These are phyloP conservation scores for Kwoniella bestiolae DNA, from an alignment of 768 basidiomycete species.

Conservation along the genomic window DNA sequence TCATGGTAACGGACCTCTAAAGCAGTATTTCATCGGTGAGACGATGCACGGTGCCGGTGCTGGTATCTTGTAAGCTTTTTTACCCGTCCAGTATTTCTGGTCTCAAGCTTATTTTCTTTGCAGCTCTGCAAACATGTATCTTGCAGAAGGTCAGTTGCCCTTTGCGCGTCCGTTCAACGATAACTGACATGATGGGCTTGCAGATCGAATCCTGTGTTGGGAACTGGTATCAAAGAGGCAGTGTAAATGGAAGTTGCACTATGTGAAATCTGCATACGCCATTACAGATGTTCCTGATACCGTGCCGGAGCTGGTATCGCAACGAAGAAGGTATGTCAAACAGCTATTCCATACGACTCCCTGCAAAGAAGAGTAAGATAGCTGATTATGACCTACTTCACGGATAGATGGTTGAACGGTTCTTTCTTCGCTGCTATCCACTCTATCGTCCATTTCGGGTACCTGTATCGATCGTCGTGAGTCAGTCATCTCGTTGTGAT, in stretches of 20 bases:
- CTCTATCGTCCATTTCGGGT: slow-evolving; percentile 88
- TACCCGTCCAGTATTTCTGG: no score
- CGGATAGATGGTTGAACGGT: slow-evolving; percentile 85
- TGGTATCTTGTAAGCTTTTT: slow-evolving; percentile 54
- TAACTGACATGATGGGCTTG: slow-evolving; percentile 2
- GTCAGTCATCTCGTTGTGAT: slow-evolving; percentile 8
- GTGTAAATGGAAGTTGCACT: slow-evolving; percentile 89
- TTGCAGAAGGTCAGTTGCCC: slow-evolving; percentile 71
- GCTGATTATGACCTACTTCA: slow-evolving; percentile 63
- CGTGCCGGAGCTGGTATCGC: slow-evolving; percentile 89
- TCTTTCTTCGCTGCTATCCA: slow-evolving; percentile 98
- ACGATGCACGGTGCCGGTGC: slow-evolving; percentile 67
- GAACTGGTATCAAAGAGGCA: slow-evolving; percentile 94
- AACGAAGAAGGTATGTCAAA: slow-evolving; percentile 66
- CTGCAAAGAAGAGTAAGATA: slow-evolving; percentile 64
- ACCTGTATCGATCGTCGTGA: slow-evolving; percentile 83
- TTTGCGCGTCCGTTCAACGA: not conserved
- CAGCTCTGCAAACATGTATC: slow-evolving; percentile 62
- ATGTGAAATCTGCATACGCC: slow-evolving; percentile 91
- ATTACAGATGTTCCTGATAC: slow-evolving; percentile 93
- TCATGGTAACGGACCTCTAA: slow-evolving; percentile 80
- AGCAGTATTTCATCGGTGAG: slow-evolving; percentile 97
- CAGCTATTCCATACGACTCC: not conserved
- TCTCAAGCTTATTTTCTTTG: not conserved
- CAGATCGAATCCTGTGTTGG: slow-evolving; percentile 87